A percentile compares a stretch with the other conserved stretches of the same genome.
Conservation (phyloP, 495 filamentous ascomycete genomes). For the Penicillium cosmopolitanum region DNA sequence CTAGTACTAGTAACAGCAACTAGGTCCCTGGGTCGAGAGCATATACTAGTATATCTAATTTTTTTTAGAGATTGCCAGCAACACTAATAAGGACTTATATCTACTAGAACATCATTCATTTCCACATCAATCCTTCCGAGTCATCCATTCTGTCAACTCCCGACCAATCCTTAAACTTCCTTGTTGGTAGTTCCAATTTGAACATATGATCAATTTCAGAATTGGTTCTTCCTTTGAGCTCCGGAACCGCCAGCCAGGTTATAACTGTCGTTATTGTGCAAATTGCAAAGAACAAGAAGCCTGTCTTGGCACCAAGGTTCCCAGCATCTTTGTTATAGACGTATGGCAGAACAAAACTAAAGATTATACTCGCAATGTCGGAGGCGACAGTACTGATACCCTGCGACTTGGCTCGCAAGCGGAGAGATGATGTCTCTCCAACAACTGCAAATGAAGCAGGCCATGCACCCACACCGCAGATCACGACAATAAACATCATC, state of each 20-base stretch:
- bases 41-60: too few relatives aligned
- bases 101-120: not conserved
- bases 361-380: not conserved
- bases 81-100: not conserved
- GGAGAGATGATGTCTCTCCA: constrained; percentile 9
- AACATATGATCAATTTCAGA: not conserved
- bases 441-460: constrained; percentile 11
- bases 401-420: not conserved
- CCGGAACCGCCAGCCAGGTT: not conserved
- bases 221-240: not conserved
- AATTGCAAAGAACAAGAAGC: not conserved
- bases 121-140: not conserved
- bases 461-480: constrained; percentile 12
- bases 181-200: not conserved
- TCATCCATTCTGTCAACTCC: not conserved
- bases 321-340: constrained; percentile 2
- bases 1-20: too few relatives aligned
- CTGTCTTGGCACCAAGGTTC: not conserved
- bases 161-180: not conserved
- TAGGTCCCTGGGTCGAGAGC: too few relatives aligned
- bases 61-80: too few relatives aligned
- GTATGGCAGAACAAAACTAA: constrained; percentile 1
- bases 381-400: not conserved
- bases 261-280: not conserved
- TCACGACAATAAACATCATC: constrained; percentile 1